Percentiles rank a stretch among this genome's conserved stretches.
phyloP scores from a whole-genome alignment of 371 early-diverging fungal species.

The Massospora cicadina region DNA sequence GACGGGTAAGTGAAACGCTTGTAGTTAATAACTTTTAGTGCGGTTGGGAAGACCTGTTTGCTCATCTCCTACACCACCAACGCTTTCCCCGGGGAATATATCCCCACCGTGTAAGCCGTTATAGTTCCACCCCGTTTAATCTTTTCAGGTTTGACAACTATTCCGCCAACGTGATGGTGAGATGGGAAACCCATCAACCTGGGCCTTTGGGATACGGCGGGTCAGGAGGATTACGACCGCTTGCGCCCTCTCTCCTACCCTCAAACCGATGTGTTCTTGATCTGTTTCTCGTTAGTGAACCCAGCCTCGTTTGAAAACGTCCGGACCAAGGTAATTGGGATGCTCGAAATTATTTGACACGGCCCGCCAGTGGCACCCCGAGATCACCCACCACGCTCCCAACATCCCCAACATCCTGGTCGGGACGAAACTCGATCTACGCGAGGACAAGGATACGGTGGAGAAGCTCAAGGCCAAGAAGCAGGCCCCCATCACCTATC shows the following conservation, averaged over 20 bases:
- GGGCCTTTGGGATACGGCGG: conserved; percentile 97
- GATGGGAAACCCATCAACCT: conserved; percentile 89
- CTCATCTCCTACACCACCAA: conserved; percentile 92
- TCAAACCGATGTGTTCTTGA: conserved; percentile 82
- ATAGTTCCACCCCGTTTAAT: background rate
- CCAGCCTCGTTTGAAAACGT: conserved; percentile 90
- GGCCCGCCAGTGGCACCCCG: conserved; percentile 68
- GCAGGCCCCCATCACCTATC: conserved; percentile 78
- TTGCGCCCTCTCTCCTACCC: conserved; percentile 88
- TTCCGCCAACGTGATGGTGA: conserved; percentile 81
- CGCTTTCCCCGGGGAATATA: conserved; percentile 95
- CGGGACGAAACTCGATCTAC: conserved; percentile 96
- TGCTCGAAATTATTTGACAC: background rate
- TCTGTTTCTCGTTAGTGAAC: conserved; percentile 72
- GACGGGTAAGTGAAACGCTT: conserved; percentile 53
- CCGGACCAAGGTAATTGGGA: conserved; percentile 41
- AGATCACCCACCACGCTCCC: conserved; percentile 89
- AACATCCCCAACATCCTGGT: conserved; percentile 90
- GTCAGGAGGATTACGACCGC: conserved; percentile 95
- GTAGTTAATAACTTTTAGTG: conserved; percentile 9
- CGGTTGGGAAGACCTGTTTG: conserved; percentile 83
- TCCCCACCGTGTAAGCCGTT: conserved; percentile 82
- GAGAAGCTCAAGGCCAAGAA: conserved; percentile 72
- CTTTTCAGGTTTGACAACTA: conserved; percentile 84
- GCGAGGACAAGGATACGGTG: conserved; percentile 78